Evolutionary conservation across 352 stramenopile species (phyloP).

Genomic region (Phytophthora sansomeana): DNA sequence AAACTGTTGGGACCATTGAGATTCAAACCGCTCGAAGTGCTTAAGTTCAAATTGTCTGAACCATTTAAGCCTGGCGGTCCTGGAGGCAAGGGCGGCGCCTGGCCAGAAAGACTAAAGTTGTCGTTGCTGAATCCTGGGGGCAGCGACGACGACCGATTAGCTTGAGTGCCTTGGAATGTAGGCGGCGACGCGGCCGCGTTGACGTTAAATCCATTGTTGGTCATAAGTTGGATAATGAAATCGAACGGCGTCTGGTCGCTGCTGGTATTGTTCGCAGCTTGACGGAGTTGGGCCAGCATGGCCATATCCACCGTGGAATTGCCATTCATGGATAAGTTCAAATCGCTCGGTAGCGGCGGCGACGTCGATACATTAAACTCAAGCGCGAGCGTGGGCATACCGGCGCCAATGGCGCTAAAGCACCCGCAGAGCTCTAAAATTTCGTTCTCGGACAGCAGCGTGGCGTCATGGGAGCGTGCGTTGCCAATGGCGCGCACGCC

Average conservation of each 20-base stretch:
- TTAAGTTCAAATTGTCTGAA: slow-evolving; percentile 7
- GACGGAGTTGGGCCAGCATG: slow-evolving; percentile 31
- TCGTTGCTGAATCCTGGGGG: slow-evolving; percentile 31
- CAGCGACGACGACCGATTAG: slow-evolving; percentile 24
- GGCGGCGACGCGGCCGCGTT: slow-evolving; percentile 17
- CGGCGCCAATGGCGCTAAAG: slow-evolving; percentile 41
- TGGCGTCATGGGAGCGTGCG: slow-evolving; percentile 32
- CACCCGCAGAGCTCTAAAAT: slow-evolving; percentile 40
- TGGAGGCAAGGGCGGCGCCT: slow-evolving; percentile 21
- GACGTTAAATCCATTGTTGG: slow-evolving; percentile 37
- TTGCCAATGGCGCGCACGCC: slow-evolving; percentile 40
- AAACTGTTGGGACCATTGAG: slow-evolving; percentile 21
- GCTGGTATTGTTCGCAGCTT: slow-evolving; percentile 18
- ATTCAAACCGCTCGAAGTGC: not conserved
- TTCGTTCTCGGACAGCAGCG: slow-evolving; percentile 35
- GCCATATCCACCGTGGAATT: slow-evolving; percentile 31
- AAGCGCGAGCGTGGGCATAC: slow-evolving; percentile 34
- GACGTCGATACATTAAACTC: slow-evolving; percentile 33
- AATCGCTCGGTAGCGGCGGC: slow-evolving; percentile 17
- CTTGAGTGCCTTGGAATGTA: slow-evolving; percentile 26
- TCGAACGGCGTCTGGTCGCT: slow-evolving; percentile 36
- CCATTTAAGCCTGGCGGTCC: slow-evolving; percentile 13
- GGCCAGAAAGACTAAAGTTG: slow-evolving; percentile 15
- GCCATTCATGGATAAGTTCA: slow-evolving; percentile 22
- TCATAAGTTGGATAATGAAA: slow-evolving; percentile 40